phyloP scores from a whole-genome alignment of 768 basidiomycete species.

The Macrocybe gigantea region DNA sequence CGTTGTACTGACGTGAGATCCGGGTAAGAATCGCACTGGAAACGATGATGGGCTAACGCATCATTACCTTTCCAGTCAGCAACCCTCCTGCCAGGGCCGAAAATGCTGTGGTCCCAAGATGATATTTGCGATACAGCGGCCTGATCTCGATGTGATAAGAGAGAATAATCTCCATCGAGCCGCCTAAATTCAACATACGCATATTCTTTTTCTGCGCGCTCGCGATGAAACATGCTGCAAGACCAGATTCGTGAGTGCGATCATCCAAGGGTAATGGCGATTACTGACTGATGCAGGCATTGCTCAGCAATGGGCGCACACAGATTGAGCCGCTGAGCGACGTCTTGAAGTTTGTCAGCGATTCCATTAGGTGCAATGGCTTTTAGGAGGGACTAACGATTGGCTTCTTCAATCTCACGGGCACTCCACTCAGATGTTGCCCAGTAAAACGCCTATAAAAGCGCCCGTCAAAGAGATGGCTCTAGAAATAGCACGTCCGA shows the following conservation, averaged over 20 bases:
- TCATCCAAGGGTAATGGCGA: neutral
- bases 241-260: neutral
- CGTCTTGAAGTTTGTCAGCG: conserved; percentile 29
- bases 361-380: neutral
- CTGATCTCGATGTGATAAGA: conserved; percentile 18
- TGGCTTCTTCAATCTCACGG: conserved; percentile 59
- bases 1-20: conserved; percentile 46
- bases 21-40: neutral
- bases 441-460: conserved; percentile 44
- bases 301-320: conserved; percentile 71
- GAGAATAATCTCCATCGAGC: neutral
- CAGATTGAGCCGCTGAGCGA: conserved; percentile 60
- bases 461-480: neutral
- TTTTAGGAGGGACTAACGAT: conserved; percentile 28
- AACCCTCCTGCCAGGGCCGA: conserved; percentile 66
- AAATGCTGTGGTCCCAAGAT: conserved; percentile 63
- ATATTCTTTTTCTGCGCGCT: conserved; percentile 75
- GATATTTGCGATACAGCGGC: conserved; percentile 59
- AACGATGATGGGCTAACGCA: neutral
- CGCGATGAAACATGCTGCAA: conserved; percentile 66
- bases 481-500: conserved; percentile 16
- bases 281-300: conserved; percentile 56
- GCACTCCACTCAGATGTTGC: conserved; percentile 79
- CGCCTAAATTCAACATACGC: conserved; percentile 28
- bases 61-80: conserved; percentile 64